These are phyloP conservation scores for Arthrinium phaeospermum DNA, from an alignment of 2,329 filamentous ascomycete genomes.

Conservation along the genomic window DNA sequence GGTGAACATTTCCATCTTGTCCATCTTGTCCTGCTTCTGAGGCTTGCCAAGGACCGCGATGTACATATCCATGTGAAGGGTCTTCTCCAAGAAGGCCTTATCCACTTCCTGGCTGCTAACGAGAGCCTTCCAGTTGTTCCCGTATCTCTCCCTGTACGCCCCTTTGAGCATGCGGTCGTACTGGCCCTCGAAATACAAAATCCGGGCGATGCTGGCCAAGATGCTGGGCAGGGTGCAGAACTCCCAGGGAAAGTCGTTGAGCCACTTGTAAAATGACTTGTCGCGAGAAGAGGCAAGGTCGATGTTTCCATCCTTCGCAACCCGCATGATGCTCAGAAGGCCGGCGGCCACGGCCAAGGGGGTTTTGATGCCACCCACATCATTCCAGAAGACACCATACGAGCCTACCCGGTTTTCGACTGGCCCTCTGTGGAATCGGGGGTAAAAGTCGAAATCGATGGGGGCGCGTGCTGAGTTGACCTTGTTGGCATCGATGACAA, in stretches of 20 bases:
- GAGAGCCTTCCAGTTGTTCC: background rate
- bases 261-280: constrained; percentile 33
- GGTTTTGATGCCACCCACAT: constrained; percentile 28
- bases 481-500: constrained; percentile 28
- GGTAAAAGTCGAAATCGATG: constrained; percentile 31
- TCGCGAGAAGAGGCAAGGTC: constrained; percentile 33
- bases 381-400: constrained; percentile 32
- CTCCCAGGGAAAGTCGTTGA: constrained; percentile 34
- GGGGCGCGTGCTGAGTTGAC: background rate
- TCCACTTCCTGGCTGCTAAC: background rate
- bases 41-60: constrained; percentile 27
- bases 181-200: background rate
- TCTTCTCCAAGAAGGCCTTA: constrained; percentile 19
- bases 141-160: background rate
- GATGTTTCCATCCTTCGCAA: constrained; percentile 27
- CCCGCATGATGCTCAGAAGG: constrained; percentile 25
- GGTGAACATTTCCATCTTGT: background rate
- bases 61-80: constrained; percentile 29
- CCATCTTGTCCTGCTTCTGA: constrained; percentile 13
- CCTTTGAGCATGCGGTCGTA: background rate
- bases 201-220: constrained; percentile 22
- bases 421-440: constrained; percentile 23
- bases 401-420: constrained; percentile 24
- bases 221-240: constrained; percentile 27
- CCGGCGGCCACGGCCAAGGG: constrained; percentile 25